Conservation (phyloP, 768 basidiomycete species). For the Kockovaella imperatae region DNA sequence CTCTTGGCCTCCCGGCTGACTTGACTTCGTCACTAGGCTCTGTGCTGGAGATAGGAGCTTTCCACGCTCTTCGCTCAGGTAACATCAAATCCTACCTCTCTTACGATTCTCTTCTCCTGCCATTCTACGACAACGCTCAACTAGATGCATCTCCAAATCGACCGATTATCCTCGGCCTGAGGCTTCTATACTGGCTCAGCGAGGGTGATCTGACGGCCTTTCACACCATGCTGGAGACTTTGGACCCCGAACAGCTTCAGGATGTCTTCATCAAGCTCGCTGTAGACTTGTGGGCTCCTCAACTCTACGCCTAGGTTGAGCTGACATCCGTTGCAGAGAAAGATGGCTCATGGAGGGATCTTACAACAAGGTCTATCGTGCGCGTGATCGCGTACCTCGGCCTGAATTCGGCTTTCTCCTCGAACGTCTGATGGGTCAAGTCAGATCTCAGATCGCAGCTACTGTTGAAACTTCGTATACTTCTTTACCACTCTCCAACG, state of each 20-base stretch:
- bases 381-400: constrained; percentile 80
- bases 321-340: constrained; percentile 48
- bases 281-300: constrained; percentile 36
- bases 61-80: constrained; percentile 80
- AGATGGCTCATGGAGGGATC: constrained; percentile 98
- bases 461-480: constrained; percentile 93
- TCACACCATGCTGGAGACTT: constrained; percentile 88
- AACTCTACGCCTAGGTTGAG: not conserved
- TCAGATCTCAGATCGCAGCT: constrained; percentile 95
- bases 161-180: constrained; percentile 79
- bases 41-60: constrained; percentile 89
- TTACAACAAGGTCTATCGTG: constrained; percentile 96
- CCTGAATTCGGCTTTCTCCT: constrained; percentile 94
- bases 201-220: constrained; percentile 90
- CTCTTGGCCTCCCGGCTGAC: too few relatives aligned
- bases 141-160: constrained; percentile 80
- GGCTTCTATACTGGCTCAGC: constrained; percentile 88
- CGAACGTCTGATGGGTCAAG: constrained; percentile 86
- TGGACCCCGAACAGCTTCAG: constrained; percentile 46
- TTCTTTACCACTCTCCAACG: constrained; percentile 80
- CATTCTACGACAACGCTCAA: constrained; percentile 24
- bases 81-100: constrained; percentile 91
- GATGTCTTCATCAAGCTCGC: constrained; percentile 42
- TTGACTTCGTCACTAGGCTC: too few relatives aligned
- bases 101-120: constrained; percentile 54